Evolutionary conservation across 805 yeast genomes (phyloP).

Genomic region (Cyberlindnera xylosilytica): DNA sequence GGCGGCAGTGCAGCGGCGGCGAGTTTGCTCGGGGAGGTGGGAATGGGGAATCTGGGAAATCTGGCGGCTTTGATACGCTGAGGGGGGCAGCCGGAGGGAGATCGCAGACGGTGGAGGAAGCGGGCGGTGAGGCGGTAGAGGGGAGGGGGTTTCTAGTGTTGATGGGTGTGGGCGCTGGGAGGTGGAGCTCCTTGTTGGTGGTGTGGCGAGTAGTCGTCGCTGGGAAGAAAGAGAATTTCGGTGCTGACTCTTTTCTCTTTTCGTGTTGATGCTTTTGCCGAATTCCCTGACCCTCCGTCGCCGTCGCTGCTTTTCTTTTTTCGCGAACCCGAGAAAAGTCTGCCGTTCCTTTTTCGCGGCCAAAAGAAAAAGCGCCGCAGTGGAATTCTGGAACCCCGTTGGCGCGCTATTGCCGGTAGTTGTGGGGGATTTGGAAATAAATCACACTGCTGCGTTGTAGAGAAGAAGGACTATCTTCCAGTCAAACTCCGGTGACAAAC

Average conservation of each 20-base stretch:
- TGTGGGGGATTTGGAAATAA: neutral
- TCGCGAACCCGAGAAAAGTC: neutral
- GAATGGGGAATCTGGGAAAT: conserved; percentile 5
- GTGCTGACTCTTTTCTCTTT: conserved; percentile 1
- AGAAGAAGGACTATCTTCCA: neutral
- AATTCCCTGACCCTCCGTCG: neutral
- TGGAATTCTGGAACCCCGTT: neutral
- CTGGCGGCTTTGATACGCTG: neutral
- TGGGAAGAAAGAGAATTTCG: neutral
- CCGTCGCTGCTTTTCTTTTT: neutral
- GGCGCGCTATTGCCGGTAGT: neutral
- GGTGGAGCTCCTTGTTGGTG: neutral
- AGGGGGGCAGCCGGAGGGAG: neutral
- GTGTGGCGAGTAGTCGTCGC: too few relatives aligned
- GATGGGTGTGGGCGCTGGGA: neutral
- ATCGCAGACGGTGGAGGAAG: neutral
- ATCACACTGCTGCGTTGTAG: neutral
- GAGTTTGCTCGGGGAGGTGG: neutral
- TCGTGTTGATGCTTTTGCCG: neutral
- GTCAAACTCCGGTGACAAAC: neutral
- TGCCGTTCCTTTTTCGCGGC: neutral
- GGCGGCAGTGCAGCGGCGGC: neutral
- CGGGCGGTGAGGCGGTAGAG: neutral
- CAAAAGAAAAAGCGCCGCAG: neutral
- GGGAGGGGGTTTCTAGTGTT: neutral